Base-by-base conservation (phyloP, 169 alveolate genomes). In the Fabrea salina region DNA sequence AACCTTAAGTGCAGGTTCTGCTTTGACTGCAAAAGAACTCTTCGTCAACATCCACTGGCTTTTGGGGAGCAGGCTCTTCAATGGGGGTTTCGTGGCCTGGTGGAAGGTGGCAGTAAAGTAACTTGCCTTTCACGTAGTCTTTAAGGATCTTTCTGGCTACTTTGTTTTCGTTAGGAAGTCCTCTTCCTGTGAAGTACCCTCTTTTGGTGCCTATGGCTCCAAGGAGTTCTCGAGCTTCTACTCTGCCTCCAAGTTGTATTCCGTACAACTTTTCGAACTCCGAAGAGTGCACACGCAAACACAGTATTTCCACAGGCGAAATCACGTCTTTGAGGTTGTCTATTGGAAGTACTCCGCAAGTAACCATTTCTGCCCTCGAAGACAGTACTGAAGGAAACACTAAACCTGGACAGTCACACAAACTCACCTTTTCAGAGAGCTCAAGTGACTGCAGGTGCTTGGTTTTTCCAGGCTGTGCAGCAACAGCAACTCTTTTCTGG, bases 381-480 rank as follows among this genome's bases (percentile, higher is more conserved):
- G 97, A 83, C 25, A 98, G 97, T 53, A 97, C 90, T 25, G 97
- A 91, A n/a, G 99, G 99, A 77, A 98, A 97, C 22, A 98, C 98
- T 25, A 98, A 89, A 8, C 99, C 98, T 25, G 99, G 99, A 80
- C 99, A 97, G 85, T 98, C 99, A 81, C 99, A 97, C 70, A 98
- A 88, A 27, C 96, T 89, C 47, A 98, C 82, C 43, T 90, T 80
- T 57, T 79, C 83, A 50, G 82, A 94, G 5, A 92, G 70, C 57
- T 87, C 84, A 33, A 97, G 79, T 4, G 99, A 98, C 75, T 98
- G 99, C 70, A 98, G 92, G 82, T 97, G 99, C 84, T 97, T 97
- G 5, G 99, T 98, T 83, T 98, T 97, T 3, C 99, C 99, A 5
- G 99, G 99, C 80, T 94, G 95, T 40, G 95, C 82, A 40, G 99